Base-by-base conservation (phyloP, 768 basidiomycete genomes). In the Mycena indigotica region DNA sequence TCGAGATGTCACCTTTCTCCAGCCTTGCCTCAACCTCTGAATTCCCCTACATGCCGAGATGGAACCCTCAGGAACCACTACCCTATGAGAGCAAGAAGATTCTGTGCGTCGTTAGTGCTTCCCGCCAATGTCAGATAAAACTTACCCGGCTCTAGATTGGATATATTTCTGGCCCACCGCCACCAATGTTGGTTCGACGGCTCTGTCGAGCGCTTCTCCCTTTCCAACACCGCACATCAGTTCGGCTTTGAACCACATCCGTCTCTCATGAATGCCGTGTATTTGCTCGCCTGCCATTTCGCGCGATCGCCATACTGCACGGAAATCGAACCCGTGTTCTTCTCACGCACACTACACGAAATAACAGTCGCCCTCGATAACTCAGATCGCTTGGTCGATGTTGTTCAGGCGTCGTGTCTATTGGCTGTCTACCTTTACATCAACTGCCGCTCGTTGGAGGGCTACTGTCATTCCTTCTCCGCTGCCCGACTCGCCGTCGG, bases 401-500 rank as follows among this genome's bases (percentile, higher is more conserved):
- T 84, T 55, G 77, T 87, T 10, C 84, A 84, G 64, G 85, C 85
- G 2, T 81, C 83, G 2, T 81, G 79, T 35, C 76, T 88, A 26
- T 77, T 88, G 50, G 81, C 84, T 2, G 73, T 82, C 28, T 87
- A 86, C 67, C 81, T 83, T 65, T 86, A 82, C 67, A 76, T 78
- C 68, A 83, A 84, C 55, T 78, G 77, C 49, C 78, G 84, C 12
- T 68, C 75, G 25, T 75, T 84, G 28, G 85, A 88, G 64, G 86
- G 82, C 3, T 85, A 84, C 67, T 78, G 81, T 29, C 84, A 87
- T 60, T 77, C 84, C 2, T 84, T 80, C 58, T 79, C 81, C 16
- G 83, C 84, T 4, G 80, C 84, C 38, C 78, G 84, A n/a, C 75
- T 87, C 21, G 83, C 84, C n/a, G 74, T 83, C 19, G 81, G 80